Evolutionary conservation across 1,284 basidiomycete genomes (phyloP).

Genomic region (Phellinidium pouzarii): DNA sequence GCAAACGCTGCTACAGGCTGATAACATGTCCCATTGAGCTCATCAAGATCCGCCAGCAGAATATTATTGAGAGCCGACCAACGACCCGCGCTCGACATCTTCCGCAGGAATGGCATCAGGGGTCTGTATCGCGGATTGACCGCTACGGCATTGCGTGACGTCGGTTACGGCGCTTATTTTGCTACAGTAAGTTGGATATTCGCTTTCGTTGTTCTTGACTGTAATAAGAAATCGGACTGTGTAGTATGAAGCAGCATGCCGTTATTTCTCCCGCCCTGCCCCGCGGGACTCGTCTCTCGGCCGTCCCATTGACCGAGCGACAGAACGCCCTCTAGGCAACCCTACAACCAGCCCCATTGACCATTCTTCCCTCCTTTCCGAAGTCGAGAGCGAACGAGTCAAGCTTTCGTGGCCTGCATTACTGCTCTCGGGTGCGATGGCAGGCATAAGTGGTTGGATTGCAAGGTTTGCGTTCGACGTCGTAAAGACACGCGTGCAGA

Average conservation of each 20-base stretch:
- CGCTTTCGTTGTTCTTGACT: conserved; percentile 11
- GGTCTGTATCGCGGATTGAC: conserved; percentile 75
- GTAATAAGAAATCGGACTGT: not conserved
- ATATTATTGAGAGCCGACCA: conserved; percentile 37
- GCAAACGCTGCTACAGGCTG: conserved; percentile 36
- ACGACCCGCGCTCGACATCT: conserved; percentile 51
- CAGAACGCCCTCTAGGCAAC: too few relatives aligned
- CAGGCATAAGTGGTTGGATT: conserved; percentile 67
- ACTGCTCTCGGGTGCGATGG: conserved; percentile 71
- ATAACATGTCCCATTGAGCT: conserved; percentile 79
- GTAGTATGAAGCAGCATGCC: conserved; percentile 75
- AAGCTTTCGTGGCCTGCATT: conserved; percentile 51
- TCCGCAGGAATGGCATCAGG: conserved; percentile 47
- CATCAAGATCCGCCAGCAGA: conserved; percentile 80
- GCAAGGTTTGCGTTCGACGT: conserved; percentile 81
- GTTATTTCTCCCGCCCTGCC: conserved; percentile 39
- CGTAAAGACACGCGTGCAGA: conserved; percentile 81
- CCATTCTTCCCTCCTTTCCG: conserved; percentile 35
- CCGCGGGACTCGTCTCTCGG: conserved; percentile 7
- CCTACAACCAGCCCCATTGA: conserved; percentile 23
- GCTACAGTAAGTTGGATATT: conserved; percentile 44
- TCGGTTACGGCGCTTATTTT: conserved; percentile 82
- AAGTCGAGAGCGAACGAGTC: conserved; percentile 40
- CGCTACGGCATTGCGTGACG: conserved; percentile 68
- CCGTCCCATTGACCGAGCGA: not conserved